phyloP scores from a whole-genome alignment of 2,329 filamentous ascomycete species.

The Pezicula carpinea region DNA sequence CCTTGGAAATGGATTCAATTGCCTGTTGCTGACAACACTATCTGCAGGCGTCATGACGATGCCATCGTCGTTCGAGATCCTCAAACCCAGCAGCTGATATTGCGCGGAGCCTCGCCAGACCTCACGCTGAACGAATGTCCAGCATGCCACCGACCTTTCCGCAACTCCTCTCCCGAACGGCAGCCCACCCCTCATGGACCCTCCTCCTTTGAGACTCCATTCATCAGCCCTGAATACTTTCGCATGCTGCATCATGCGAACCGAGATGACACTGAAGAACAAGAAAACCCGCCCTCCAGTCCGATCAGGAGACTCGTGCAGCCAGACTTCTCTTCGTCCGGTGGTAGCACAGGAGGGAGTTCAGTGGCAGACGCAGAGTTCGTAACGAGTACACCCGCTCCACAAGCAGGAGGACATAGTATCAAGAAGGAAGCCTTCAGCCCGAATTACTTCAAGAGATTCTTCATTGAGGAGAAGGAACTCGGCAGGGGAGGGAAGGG shows the following conservation, averaged over 20 bases:
- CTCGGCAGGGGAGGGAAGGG: constrained; percentile 90
- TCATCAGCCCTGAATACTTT: constrained; percentile 91
- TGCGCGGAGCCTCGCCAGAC: constrained; percentile 55
- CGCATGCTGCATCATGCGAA: constrained; percentile 71
- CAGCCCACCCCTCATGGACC: constrained; percentile 38
- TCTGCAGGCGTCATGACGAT: constrained; percentile 77
- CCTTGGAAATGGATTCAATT: neutral
- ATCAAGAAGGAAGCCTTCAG: constrained; percentile 87
- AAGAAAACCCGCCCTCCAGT: constrained; percentile 41
- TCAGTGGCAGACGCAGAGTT: constrained; percentile 39
- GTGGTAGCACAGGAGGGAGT: constrained; percentile 13
- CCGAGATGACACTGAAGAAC: constrained; percentile 38
- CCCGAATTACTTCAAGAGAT: constrained; percentile 85
- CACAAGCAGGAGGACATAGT: constrained; percentile 50
- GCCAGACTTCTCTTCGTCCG: constrained; percentile 21
- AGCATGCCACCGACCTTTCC: constrained; percentile 29
- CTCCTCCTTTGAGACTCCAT: constrained; percentile 43
- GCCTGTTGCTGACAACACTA: constrained; percentile 15
- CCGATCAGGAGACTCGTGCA: constrained; percentile 45
- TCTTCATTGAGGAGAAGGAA: constrained; percentile 85
- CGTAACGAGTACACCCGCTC: constrained; percentile 45
- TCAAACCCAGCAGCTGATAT: constrained; percentile 76
- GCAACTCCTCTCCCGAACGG: constrained; percentile 46
- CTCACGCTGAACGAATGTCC: constrained; percentile 72
- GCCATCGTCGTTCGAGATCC: constrained; percentile 89